Evolutionary conservation across 768 basidiomycete species (phyloP).

Genomic region (Cystofilobasidium capitatum): DNA sequence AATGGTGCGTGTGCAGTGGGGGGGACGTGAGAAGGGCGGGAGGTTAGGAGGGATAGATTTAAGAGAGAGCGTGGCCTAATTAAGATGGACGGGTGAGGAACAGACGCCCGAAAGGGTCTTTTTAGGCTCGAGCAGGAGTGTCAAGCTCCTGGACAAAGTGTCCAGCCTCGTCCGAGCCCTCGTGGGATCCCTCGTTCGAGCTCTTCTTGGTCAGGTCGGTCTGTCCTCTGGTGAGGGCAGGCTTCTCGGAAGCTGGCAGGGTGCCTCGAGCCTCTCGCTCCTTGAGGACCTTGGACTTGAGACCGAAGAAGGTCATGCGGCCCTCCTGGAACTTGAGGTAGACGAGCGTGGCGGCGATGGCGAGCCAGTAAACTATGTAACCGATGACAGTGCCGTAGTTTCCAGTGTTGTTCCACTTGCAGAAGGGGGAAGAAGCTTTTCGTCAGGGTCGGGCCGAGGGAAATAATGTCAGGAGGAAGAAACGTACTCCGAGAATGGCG

Average conservation of each 20-base stretch:
- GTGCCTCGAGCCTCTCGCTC: conserved; percentile 21
- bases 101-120: neutral
- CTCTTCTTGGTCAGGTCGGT: neutral
- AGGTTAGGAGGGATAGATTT: too few species aligned
- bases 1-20: too few species aligned
- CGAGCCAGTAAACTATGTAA: conserved; percentile 88
- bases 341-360: conserved; percentile 58
- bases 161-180: neutral
- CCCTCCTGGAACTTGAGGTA: conserved; percentile 45
- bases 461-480: too few species aligned
- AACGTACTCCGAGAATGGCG: conserved; percentile 47
- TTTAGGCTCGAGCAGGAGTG: neutral
- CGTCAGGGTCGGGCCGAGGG: neutral
- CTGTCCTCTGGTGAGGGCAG: neutral
- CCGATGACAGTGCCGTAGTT: conserved; percentile 70
- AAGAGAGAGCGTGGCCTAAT: too few species aligned
- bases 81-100: too few species aligned
- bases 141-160: neutral
- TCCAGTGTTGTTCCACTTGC: conserved; percentile 67
- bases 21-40: too few species aligned
- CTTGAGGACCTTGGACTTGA: conserved; percentile 29
- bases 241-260: neutral
- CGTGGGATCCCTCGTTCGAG: neutral
- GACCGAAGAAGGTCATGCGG: conserved; percentile 36
- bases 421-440: neutral